Conservation (phyloP, 108 stramenopile species). For the Cyclostephanos invisitatus region DNA sequence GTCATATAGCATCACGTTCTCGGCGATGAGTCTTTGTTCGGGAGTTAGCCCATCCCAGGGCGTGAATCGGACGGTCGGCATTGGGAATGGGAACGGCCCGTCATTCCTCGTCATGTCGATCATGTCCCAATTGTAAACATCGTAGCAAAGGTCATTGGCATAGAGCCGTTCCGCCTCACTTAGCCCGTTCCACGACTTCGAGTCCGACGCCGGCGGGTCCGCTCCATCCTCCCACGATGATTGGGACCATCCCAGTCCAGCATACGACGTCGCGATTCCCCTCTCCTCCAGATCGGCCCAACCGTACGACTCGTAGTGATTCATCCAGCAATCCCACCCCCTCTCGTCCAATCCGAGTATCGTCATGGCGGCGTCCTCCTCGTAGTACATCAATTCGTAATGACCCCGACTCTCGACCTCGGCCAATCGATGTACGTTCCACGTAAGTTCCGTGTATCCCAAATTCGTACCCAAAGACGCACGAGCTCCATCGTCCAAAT, state of each 20-base stretch:
- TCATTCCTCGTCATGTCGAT: slow-evolving; percentile 16
- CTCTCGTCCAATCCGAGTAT: slow-evolving; percentile 7
- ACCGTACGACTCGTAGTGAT: slow-evolving; percentile 30
- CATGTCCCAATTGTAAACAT: slow-evolving; percentile 23
- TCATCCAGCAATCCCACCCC: slow-evolving; percentile 42
- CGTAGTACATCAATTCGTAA: neutral
- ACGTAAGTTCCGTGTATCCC: slow-evolving; percentile 22
- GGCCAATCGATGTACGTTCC: slow-evolving; percentile 14
- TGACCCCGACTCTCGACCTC: slow-evolving; percentile 8
- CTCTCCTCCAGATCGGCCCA: slow-evolving; percentile 20
- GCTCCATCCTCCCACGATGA: slow-evolving; percentile 5
- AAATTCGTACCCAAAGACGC: neutral
- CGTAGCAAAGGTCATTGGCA: slow-evolving; percentile 23
- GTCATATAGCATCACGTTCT: slow-evolving; percentile 15
- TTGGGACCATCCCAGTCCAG: slow-evolving; percentile 18
- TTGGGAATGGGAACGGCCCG: slow-evolving; percentile 6
- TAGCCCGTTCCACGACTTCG: slow-evolving; percentile 6
- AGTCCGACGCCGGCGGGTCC: neutral
- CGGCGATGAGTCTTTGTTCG: neutral
- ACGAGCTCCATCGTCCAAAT: neutral
- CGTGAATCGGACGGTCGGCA: slow-evolving; percentile 8
- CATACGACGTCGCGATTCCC: slow-evolving; percentile 4
- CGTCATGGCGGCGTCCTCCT: slow-evolving; percentile 1
- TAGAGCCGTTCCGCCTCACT: neutral
- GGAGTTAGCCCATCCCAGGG: slow-evolving; percentile 12